phyloP scores from a whole-genome alignment of 2,329 filamentous ascomycete genomes.

The Aspergillus sp. region DNA sequence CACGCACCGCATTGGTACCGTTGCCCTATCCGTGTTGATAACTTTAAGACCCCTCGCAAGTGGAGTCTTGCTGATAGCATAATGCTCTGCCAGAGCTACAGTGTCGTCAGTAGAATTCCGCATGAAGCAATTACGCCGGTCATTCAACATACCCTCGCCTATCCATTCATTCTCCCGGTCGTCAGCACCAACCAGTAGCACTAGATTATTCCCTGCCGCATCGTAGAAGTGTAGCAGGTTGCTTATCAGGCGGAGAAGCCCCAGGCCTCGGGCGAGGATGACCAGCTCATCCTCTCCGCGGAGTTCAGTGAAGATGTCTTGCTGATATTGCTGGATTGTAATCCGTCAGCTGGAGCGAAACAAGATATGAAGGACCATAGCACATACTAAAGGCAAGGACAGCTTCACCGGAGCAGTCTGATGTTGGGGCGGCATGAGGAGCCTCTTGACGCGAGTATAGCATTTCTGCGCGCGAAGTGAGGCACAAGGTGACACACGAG shows the following conservation, averaged over 20 bases:
- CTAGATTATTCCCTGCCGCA: constrained; percentile 89
- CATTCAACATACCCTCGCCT: constrained; percentile 65
- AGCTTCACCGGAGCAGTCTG: constrained; percentile 61
- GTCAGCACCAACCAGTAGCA: constrained; percentile 85
- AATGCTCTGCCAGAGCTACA: constrained; percentile 84
- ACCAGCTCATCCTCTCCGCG: constrained; percentile 91
- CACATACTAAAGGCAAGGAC: constrained; percentile 62
- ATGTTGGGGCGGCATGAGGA: constrained; percentile 49
- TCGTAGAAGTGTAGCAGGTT: constrained; percentile 97
- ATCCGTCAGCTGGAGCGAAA: constrained; percentile 20
- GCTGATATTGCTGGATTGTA: constrained; percentile 74
- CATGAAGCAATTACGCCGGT: not conserved
- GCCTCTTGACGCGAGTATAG: constrained; percentile 30
- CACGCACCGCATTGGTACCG: constrained; percentile 68
- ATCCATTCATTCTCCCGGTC: constrained; percentile 97
- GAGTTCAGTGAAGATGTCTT: constrained; percentile 90
- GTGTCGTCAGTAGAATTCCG: constrained; percentile 18
- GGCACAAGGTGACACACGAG: constrained; percentile 19
- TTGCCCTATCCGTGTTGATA: constrained; percentile 94
- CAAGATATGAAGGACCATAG: not conserved
- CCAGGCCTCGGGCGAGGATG: constrained; percentile 86
- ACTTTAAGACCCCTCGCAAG: constrained; percentile 84
- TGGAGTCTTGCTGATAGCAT: constrained; percentile 81
- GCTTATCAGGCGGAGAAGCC: constrained; percentile 88
- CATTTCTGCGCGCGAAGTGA: constrained; percentile 20